Evolutionary conservation across 805 yeast species (phyloP).

Genomic region (Hagleromyces aurorensis): DNA sequence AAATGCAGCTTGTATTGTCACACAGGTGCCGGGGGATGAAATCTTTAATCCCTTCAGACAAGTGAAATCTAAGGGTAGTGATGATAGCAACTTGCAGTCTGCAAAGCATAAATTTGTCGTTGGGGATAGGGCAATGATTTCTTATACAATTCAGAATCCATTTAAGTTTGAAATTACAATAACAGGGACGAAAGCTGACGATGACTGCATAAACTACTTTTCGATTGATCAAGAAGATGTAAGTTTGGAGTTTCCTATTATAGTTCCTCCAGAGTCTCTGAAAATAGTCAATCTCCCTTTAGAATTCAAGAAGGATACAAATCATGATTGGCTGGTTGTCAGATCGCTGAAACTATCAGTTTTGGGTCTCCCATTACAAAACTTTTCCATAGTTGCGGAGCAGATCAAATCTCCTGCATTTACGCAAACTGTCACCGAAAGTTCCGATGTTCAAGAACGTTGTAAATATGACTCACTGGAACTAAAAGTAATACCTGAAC

Average conservation of each 20-base stretch:
- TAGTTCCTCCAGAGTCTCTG: slow-evolving; percentile 34
- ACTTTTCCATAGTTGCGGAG: slow-evolving; percentile 11
- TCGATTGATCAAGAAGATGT: slow-evolving; percentile 14
- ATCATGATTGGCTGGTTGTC: slow-evolving; percentile 7
- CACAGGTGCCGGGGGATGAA: too few relatives aligned
- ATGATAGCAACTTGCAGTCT: slow-evolving; percentile 4
- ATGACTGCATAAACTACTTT: slow-evolving; percentile 25
- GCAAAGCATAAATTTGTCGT: slow-evolving; percentile 33
- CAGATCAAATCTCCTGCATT: slow-evolving; percentile 8
- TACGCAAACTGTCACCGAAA: too few relatives aligned
- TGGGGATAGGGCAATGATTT: slow-evolving; percentile 55
- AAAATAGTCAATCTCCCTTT: slow-evolving; percentile 30
- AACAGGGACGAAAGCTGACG: slow-evolving; percentile 36
- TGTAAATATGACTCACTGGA: slow-evolving; percentile 5
- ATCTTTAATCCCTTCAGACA: slow-evolving; percentile 50
- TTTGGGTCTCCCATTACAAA: slow-evolving; percentile 15
- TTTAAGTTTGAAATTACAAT: slow-evolving; percentile 66
- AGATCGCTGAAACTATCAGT: slow-evolving; percentile 17
- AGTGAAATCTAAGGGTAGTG: slow-evolving; percentile 16
- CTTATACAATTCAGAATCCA: slow-evolving; percentile 65
- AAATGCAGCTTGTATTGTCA: slow-evolving; percentile 21
- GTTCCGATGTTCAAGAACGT: slow-evolving; percentile 3
- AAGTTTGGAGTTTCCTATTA: slow-evolving; percentile 20
- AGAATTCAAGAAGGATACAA: slow-evolving; percentile 14
- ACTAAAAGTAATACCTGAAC: slow-evolving; percentile 24